Evolutionary conservation across 768 basidiomycete species (phyloP), one percentile per base, ranked within the genome.

Genomic region (Tylopilus rubrobrunneus): DNA sequence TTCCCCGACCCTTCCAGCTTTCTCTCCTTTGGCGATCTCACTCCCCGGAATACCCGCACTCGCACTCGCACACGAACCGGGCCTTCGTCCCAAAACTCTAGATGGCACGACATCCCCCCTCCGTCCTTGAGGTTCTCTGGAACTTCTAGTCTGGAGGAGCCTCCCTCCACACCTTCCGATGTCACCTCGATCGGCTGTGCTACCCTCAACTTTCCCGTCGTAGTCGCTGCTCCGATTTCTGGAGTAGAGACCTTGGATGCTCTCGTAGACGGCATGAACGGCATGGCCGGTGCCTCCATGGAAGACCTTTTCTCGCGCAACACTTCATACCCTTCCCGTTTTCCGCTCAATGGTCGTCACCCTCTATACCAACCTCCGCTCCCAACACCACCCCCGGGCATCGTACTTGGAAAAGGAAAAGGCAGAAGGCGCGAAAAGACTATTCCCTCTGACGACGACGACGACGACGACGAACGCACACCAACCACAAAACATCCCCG

Each of bases 221-320:
- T 88, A 27, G 89, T 92, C 19, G 81, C 89, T 42, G 89, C 89
- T 19, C 88, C 89, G 5, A 72, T 87, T 7, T 69, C 88, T 6
- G 89, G 89, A 2, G 89, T 93, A 9, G 90, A 92, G 71, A 84
- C 83, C 9, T 87, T 93, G 84, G 91, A 93, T 66, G 91, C 91
- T 12, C 70, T 93, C 49, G 91, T 93, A 7, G 90, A 92, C 59
- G 88, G 87, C 9, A 92, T 93, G 91, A 93, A 92, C 63, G 87
- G 86, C 11, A 86, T 93, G 87, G 91, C 91, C 61, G 86, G 86
- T 27, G 67, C 67, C 28, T 75, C 70, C 34, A 80, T 78, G 42
- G 84, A 88, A 51, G 77, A 84, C 57, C 68, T 82, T 50, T 74
- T 80, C 57, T 74, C 62, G 49, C 73, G 61, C 42, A 71, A 73